A percentile compares a stretch with the other conserved stretches of the same genome.
These are phyloP conservation scores for Rosa rugosa DNA, from an alignment of 306 rosid genomes.

Conservation along the genomic window DNA sequence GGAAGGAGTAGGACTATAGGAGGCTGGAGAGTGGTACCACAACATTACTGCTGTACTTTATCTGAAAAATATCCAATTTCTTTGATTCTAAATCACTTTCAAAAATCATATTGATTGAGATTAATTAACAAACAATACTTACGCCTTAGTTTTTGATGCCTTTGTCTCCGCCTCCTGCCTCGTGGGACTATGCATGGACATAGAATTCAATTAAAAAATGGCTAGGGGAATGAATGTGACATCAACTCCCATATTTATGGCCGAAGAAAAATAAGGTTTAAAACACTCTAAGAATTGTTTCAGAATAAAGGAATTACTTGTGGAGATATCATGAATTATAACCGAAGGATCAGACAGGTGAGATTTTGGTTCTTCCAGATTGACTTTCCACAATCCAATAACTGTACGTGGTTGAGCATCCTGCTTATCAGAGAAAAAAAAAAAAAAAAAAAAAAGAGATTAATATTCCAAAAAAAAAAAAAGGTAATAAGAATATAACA, in stretches of 20 bases:
- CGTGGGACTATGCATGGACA: slow-evolving; percentile 40
- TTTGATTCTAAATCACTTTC: slow-evolving; percentile 16
- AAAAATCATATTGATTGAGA: slow-evolving; percentile 1
- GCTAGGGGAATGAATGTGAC: slow-evolving; percentile 22
- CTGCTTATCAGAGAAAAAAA: slow-evolving; percentile 62
- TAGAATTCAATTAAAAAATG: slow-evolving; percentile 31
- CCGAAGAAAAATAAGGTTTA: background rate
- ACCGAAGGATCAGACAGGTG: slow-evolving; percentile 83
- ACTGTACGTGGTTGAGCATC: slow-evolving; percentile 74
- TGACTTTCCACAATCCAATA: slow-evolving; percentile 77
- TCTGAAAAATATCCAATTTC: background rate
- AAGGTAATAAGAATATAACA: background rate
- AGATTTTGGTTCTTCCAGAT: slow-evolving; percentile 74
- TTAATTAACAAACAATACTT: slow-evolving; percentile 24
- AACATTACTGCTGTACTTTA: slow-evolving; percentile 11
- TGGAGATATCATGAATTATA: slow-evolving; percentile 44
- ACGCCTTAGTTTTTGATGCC: slow-evolving; percentile 33
- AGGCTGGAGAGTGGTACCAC: slow-evolving; percentile 26
- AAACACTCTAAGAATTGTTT: background rate
- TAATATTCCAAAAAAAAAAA: slow-evolving; percentile 8
- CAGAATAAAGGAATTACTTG: slow-evolving; percentile 55
- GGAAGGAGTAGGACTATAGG: background rate
- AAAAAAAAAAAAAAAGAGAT: background rate
- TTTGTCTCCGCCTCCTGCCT: slow-evolving; percentile 43
- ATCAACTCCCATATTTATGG: slow-evolving; percentile 21